Conservation (phyloP, 805 yeast species). For the Saturnispora serradocipensis region DNA sequence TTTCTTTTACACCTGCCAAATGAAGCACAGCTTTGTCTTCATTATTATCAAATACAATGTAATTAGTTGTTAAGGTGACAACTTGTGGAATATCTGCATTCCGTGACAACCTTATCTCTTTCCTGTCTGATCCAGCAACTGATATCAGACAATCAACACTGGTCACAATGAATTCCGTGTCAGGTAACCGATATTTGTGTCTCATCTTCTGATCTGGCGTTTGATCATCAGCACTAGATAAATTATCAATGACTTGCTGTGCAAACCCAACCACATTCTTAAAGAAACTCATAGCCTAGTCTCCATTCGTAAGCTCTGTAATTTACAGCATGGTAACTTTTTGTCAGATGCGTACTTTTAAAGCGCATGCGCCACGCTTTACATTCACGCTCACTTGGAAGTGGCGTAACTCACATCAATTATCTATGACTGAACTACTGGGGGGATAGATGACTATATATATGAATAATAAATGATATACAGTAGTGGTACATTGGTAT, state of each 20-base stretch:
- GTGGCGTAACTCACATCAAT: too few species aligned
- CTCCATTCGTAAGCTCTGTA: background rate
- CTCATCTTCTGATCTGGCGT: constrained; percentile 66
- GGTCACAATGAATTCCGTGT: constrained; percentile 51
- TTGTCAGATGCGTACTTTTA: background rate
- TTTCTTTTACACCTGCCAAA: constrained; percentile 68
- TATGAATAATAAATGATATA: background rate
- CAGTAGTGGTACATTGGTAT: background rate
- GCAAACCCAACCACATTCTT: constrained; percentile 40
- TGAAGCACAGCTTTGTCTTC: constrained; percentile 60
- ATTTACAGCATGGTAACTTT: background rate
- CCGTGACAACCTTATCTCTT: constrained; percentile 2
- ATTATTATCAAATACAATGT: constrained; percentile 64
- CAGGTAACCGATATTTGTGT: constrained; percentile 61
- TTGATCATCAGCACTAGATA: constrained; percentile 32
- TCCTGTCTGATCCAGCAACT: constrained; percentile 3
- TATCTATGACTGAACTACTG: background rate
- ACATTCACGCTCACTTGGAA: background rate
- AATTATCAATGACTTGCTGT: constrained; percentile 36
- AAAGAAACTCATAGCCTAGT: constrained; percentile 39
- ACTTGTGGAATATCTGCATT: constrained; percentile 15
- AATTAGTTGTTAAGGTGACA: constrained; percentile 67
- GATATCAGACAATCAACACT: constrained; percentile 6
- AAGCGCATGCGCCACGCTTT: background rate
- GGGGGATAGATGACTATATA: background rate